phyloP scores from a whole-genome alignment of 306 rosid genomes.

The Casuarina glauca region DNA sequence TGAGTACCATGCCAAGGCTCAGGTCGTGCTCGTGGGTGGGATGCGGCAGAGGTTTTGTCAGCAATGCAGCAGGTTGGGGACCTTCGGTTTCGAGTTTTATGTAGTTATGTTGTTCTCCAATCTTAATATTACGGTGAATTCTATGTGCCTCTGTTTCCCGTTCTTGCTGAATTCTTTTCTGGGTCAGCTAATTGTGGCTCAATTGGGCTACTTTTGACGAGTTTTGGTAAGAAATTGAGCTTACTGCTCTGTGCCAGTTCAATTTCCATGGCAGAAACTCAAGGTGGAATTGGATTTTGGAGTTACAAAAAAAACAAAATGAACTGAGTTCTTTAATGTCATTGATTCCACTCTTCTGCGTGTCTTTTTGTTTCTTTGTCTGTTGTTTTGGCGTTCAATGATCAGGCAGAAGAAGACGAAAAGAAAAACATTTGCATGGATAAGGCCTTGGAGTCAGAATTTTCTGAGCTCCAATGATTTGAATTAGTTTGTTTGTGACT shows the following conservation, averaged over 20 bases:
- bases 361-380: not conserved
- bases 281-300: not conserved
- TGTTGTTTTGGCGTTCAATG: not conserved
- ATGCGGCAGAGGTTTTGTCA: slow-evolving; percentile 65
- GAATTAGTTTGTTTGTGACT: slow-evolving; percentile 4
- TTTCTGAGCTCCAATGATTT: not conserved
- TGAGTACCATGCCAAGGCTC: slow-evolving; percentile 68
- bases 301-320: not conserved
- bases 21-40: slow-evolving; percentile 59
- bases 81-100: not conserved
- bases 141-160: not conserved
- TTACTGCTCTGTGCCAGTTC: not conserved
- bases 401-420: not conserved
- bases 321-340: not conserved
- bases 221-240: not conserved
- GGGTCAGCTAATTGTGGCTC: slow-evolving; percentile 8
- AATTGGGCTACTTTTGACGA: slow-evolving; percentile 5
- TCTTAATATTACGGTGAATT: not conserved
- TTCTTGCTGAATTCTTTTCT: not conserved
- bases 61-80: slow-evolving; percentile 80
- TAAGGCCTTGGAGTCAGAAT: not conserved
- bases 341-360: no score
- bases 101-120: not conserved
- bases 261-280: not conserved
- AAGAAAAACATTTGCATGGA: not conserved